Base-by-base conservation (phyloP, 2,329 filamentous ascomycete genomes). In the Nemania sp. region DNA sequence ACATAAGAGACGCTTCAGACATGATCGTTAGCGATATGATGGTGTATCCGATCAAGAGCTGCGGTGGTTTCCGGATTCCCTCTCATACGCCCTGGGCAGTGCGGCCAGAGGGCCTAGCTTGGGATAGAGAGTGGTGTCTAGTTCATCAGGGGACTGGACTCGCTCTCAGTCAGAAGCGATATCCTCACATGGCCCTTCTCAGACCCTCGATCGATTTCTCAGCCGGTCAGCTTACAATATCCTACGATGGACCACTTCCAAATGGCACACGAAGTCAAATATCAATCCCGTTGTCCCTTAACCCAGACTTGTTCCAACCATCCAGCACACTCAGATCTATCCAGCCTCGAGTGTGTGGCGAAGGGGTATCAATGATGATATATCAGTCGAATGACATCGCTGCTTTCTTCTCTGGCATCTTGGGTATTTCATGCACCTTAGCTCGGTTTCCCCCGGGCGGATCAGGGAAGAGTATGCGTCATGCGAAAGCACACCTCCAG, bases 101-200 rank as follows among this genome's bases (percentile, higher is more conserved):
- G 17, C 83, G 82, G 50, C 77, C 81, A 6, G 91, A 97, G 73
- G 94, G 94, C 0, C 77, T 99, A 2, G 88, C 86, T 7, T 97
- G 93, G 91, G 94, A 99, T 70, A 82, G 94, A 57, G 93, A 97
- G 75, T 99, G 94, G 93, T 97, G 93, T 72, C 76, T 99, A 17
- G 79, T 99, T 12, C 92, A 97, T 68, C 82, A 86, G 66, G 91
- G 90, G 37, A 95, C 92, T 1, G 89, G 90, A 0, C 85, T 86
- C 63, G 91, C 88, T 5, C 76, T 99, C 49, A 96, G 84, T 67
- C 93, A 97, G 72, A 99, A 97, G 73, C 80, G 86, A 60, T 87
- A 94, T 67, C 90, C 92, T 2, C 83, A 79, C 28, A 97, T 99
- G 93, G 88, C 90, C 11, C 80, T 97, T 4, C 79, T 99, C 46